phyloP scores from a whole-genome alignment of 2,329 filamentous ascomycete genomes.

The Aphanoascus verrucosus region DNA sequence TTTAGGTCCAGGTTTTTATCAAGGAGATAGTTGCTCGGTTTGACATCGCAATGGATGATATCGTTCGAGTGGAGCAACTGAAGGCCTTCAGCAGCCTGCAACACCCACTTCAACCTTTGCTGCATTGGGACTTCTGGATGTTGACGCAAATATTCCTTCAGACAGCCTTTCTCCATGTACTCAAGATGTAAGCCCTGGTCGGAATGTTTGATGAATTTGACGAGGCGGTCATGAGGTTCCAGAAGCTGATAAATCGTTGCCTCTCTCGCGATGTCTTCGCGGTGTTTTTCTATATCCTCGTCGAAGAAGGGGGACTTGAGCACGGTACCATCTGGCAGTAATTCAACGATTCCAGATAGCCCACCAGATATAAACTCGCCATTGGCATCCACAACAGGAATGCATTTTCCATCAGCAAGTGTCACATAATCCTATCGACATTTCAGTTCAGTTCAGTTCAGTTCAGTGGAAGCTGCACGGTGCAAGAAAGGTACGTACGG shows the following conservation, averaged over 20 bases:
- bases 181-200: neutral
- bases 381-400: neutral
- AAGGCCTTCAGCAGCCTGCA: conserved; percentile 27
- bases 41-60: conserved; percentile 34
- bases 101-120: conserved; percentile 23
- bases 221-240: neutral
- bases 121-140: neutral
- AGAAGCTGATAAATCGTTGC: conserved; percentile 1
- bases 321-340: neutral
- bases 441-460: no score
- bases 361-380: conserved; percentile 5
- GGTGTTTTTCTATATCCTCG: neutral
- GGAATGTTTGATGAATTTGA: conserved; percentile 2
- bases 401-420: no score
- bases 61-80: conserved; percentile 27
- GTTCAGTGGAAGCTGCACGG: no score
- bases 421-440: no score
- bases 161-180: conserved; percentile 6
- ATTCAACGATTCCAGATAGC: conserved; percentile 7
- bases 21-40: conserved; percentile 33
- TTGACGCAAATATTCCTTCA: neutral
- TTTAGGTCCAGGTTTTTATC: conserved; percentile 27
- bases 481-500: no score
- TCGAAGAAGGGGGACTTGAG: conserved; percentile 1
- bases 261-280: conserved; percentile 2